Evolutionary conservation across 148 eudicot species (phyloP).

Genomic region (Rhododendron simsii): DNA sequence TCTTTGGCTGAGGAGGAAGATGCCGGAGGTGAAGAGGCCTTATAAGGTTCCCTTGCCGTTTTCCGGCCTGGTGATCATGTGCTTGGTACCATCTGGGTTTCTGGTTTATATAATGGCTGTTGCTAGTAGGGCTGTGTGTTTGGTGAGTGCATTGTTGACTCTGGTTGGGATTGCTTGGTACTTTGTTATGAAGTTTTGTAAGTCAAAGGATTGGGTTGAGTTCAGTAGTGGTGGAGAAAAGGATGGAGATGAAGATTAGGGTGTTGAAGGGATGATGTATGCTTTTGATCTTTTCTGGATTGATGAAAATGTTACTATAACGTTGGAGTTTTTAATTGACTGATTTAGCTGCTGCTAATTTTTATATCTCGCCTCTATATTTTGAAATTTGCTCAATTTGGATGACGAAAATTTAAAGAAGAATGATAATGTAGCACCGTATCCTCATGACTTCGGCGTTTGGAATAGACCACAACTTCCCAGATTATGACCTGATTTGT

Average conservation of each 20-base stretch:
- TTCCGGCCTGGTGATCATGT: conserved; percentile 40
- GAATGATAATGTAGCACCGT: neutral
- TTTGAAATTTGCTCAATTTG: neutral
- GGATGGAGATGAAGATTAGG: conserved; percentile 2
- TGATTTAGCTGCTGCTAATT: neutral
- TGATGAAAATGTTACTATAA: neutral
- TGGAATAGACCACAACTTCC: neutral
- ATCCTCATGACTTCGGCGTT: neutral
- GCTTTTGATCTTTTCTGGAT: neutral
- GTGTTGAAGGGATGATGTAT: neutral
- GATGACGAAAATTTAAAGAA: neutral
- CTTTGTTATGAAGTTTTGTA: conserved; percentile 33
- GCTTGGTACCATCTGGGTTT: conserved; percentile 47
- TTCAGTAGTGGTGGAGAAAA: conserved; percentile 11
- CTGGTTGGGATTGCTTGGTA: conserved; percentile 39
- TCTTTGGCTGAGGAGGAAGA: conserved; percentile 13
- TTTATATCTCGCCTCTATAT: neutral
- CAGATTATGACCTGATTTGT: neutral
- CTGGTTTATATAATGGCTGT: conserved; percentile 38
- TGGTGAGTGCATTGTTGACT: conserved; percentile 35
- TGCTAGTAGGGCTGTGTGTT: conserved; percentile 29
- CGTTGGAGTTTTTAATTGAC: neutral
- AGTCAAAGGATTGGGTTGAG: conserved; percentile 29
- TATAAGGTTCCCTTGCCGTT: conserved; percentile 35
- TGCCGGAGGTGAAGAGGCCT: conserved; percentile 32